Base-by-base conservation (phyloP, 2,329 filamentous ascomycete genomes). In the Coleophoma eucalyptorum region DNA sequence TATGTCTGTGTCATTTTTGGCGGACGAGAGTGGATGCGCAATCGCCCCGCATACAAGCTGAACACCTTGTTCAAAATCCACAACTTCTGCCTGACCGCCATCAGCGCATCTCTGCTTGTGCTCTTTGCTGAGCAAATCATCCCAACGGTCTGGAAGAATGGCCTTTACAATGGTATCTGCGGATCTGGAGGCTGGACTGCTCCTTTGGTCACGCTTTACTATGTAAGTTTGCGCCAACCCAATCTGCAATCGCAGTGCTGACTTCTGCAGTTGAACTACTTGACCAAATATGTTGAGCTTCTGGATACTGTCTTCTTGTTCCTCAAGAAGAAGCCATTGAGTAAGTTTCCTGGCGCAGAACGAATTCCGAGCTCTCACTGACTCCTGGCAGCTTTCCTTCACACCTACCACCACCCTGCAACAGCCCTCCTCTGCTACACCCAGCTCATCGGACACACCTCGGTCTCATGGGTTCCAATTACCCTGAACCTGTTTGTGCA, bases 141-240 rank as follows among this genome's bases (percentile, higher is more conserved):
- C 35, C 61, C 61, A 40, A 58, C 55, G 15, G 48, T 63, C 20
- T 56, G 48, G 45, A 83, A 87, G 60, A 75, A 87, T 59, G 93
- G 93, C 49, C 73, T 96, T 61, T 97, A 96, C 77, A 86, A 87
- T 65, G 79, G 89, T 61, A 95, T 97, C 65, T 97, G 92, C 74
- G 70, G 87, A 61, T 72, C 85, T 2, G 91, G 92, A 62, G 92
- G 92, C 60, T 97, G 92, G 91, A 96, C 93, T n/a, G 86, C 93
- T 70, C 89, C 87, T 62, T 75, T 97, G 62, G 90, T 97, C 57
- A 85, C 94, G 58, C 78, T 97, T 57, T 97, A 97, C 82, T 97
- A 97, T 72, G 92, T 97, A 75, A 69, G 90, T 79, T 15, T 10
- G 21, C 33, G 20, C 15, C 34, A 43, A 19, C 3, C 7, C 15